Conservation (phyloP, 1,284 basidiomycete genomes). For the Flammula alnicola region DNA sequence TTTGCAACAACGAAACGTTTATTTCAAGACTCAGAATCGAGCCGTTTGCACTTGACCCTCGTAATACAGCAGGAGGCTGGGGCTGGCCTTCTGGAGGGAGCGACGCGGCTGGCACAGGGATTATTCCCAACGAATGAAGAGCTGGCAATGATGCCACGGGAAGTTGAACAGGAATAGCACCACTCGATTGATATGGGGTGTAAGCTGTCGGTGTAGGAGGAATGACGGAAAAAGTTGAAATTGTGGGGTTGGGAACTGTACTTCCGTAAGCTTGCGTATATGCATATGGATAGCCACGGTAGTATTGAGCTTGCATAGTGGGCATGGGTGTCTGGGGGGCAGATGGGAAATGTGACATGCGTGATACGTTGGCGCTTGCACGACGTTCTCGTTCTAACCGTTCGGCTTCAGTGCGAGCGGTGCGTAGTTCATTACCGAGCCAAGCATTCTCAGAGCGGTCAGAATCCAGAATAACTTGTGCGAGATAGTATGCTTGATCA, state of each 20-base stretch:
- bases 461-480: slow-evolving; percentile 63
- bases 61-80: slow-evolving; percentile 70
- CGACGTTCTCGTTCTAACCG: slow-evolving; percentile 69
- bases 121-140: slow-evolving; percentile 70
- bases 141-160: slow-evolving; percentile 72
- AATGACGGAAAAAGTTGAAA: slow-evolving; percentile 39
- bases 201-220: slow-evolving; percentile 33
- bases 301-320: slow-evolving; percentile 52
- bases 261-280: slow-evolving; percentile 56
- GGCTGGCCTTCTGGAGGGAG: slow-evolving; percentile 59
- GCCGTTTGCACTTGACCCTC: slow-evolving; percentile 69
- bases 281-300: slow-evolving; percentile 57
- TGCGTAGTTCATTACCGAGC: slow-evolving; percentile 62
- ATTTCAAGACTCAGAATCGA: slow-evolving; percentile 75
- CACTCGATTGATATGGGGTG: slow-evolving; percentile 40
- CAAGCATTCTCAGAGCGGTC: slow-evolving; percentile 64
- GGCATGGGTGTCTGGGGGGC: slow-evolving; percentile 32
- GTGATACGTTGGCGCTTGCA: slow-evolving; percentile 34
- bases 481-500: slow-evolving; percentile 64
- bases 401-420: slow-evolving; percentile 66
- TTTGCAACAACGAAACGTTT: slow-evolving; percentile 70
- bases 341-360: slow-evolving; percentile 38
- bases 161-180: slow-evolving; percentile 73
- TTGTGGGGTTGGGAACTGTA: slow-evolving; percentile 30
- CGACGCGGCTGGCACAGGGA: slow-evolving; percentile 66